Conservation (phyloP, 352 stramenopile species). For the Phytophthora podocarpi region DNA sequence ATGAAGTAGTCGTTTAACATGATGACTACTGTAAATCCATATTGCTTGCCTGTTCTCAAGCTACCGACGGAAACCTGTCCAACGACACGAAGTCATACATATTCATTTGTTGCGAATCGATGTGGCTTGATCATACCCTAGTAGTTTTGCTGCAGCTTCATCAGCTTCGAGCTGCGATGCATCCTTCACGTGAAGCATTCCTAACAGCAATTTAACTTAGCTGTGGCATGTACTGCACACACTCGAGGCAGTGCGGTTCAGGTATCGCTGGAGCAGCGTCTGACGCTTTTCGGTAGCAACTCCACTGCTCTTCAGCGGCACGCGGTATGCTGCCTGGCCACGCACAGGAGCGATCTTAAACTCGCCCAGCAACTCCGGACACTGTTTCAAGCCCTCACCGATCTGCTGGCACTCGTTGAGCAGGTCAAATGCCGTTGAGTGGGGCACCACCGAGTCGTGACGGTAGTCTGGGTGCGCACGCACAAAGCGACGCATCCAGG, state of each 20-base stretch:
- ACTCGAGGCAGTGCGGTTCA: conserved; percentile 33
- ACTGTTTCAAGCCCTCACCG: conserved; percentile 92
- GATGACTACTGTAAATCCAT: background rate
- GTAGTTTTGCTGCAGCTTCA: background rate
- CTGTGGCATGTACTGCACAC: conserved; percentile 32
- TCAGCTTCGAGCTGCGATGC: conserved; percentile 1
- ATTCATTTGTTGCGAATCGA: conserved; percentile 29
- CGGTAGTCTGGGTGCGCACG: conserved; percentile 94
- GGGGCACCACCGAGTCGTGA: conserved; percentile 92
- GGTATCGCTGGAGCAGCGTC: conserved; percentile 61
- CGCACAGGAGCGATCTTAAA: conserved; percentile 93
- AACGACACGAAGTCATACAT: conserved; percentile 15
- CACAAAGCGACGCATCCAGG: conserved; percentile 98
- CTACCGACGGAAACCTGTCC: background rate
- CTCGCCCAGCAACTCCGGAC: conserved; percentile 93
- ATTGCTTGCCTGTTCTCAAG: background rate
- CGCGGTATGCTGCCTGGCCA: conserved; percentile 90
- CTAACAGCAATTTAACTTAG: conserved; percentile 23
- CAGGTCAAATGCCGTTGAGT: conserved; percentile 93
- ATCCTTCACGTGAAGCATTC: background rate
- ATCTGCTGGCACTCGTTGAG: conserved; percentile 96
- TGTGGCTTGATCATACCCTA: conserved; percentile 13
- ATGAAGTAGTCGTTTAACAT: conserved; percentile 7
- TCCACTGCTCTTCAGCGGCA: conserved; percentile 92
- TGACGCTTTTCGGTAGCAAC: conserved; percentile 76